Percentiles rank a stretch among this genome's conserved stretches.
These are phyloP conservation scores for Aspergillus heteromorphus DNA, from an alignment of 495 filamentous ascomycete genomes.

Conservation along the genomic window DNA sequence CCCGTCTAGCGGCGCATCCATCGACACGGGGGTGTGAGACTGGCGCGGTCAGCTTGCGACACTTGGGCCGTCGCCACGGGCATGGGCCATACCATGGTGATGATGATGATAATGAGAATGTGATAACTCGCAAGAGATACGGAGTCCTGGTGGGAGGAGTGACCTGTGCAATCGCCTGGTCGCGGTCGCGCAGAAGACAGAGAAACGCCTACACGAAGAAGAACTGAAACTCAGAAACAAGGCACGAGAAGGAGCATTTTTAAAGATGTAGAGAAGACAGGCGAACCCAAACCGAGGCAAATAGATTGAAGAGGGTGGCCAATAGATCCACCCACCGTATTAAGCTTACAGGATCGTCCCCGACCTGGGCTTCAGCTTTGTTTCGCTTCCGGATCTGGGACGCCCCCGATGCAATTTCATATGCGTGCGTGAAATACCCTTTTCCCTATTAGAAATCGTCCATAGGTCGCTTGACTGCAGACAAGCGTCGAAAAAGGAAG, in stretches of 20 bases:
- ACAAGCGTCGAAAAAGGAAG: not conserved
- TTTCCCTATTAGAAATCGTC: slow-evolving; percentile 1
- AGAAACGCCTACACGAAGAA: not conserved
- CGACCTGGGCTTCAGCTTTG: not conserved
- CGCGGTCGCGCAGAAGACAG: not conserved
- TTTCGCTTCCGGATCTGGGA: not conserved
- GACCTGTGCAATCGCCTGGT: not conserved
- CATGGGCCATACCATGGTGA: slow-evolving; percentile 6
- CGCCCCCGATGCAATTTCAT: not conserved
- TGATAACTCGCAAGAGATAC: slow-evolving; percentile 1
- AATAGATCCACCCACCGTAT: slow-evolving; percentile 1
- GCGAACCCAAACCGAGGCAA: not conserved
- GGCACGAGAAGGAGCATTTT: slow-evolving; percentile 2
- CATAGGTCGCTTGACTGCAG: not conserved
- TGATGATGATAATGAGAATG: not conserved
- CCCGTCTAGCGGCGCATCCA: slow-evolving; percentile 21
- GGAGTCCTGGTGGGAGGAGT: not conserved
- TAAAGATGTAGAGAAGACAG: not conserved
- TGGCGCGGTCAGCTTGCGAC: slow-evolving; percentile 4
- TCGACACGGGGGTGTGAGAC: slow-evolving; percentile 23
- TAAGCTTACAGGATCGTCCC: not conserved
- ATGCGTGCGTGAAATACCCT: not conserved
- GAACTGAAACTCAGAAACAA: not conserved
- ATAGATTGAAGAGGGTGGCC: not conserved
- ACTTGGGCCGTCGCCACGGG: not conserved